These are phyloP conservation scores for Clitoria ternatea DNA, from an alignment of 306 rosid genomes.

Conservation along the genomic window DNA sequence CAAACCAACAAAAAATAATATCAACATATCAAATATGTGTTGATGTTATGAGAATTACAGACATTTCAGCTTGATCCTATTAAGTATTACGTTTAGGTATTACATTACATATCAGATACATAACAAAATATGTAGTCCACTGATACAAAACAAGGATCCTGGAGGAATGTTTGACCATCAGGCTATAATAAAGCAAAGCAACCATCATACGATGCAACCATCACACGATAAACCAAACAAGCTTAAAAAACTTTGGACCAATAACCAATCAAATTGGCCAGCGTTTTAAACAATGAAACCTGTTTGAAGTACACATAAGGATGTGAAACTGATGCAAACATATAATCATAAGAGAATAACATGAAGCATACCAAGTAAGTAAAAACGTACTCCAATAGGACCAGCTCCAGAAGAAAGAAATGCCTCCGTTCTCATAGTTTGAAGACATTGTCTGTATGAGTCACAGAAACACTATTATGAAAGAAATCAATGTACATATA, in stretches of 20 bases:
- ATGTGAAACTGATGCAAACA: slow-evolving; percentile 19
- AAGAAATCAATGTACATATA: slow-evolving; percentile 5
- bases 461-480: slow-evolving; percentile 18
- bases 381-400: slow-evolving; percentile 96
- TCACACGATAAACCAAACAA: slow-evolving; percentile 11
- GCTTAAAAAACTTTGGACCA: not conserved
- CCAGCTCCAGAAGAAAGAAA: slow-evolving; percentile 99
- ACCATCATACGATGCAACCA: not conserved
- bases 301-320: not conserved
- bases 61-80: not conserved
- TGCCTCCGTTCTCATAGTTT: slow-evolving; percentile 57
- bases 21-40: not conserved
- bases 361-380: slow-evolving; percentile 71
- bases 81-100: too few relatives aligned
- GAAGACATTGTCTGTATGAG: slow-evolving; percentile 54
- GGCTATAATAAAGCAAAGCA: not conserved
- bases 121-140: not conserved
- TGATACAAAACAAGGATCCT: not conserved
- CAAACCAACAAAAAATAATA: not conserved
- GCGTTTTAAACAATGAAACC: not conserved
- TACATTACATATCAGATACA: not conserved
- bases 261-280: not conserved
- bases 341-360: slow-evolving; percentile 11
- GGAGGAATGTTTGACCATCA: not conserved
- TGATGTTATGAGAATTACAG: not conserved